Evolutionary conservation across 805 yeast genomes (phyloP).

Genomic region (Wickerhamiella kurtzmanii): DNA sequence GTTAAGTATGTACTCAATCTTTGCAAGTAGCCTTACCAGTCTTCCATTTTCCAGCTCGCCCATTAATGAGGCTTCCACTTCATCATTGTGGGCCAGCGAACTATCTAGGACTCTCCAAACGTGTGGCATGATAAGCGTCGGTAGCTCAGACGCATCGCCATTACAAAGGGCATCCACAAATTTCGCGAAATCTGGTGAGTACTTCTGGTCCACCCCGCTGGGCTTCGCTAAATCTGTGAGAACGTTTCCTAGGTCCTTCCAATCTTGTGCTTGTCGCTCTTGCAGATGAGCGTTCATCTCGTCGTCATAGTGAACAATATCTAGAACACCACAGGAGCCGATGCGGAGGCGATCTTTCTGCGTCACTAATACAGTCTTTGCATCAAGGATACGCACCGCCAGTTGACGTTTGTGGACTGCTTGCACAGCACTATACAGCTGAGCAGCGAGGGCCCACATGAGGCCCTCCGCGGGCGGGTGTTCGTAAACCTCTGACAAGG

Average conservation of each 20-base stretch:
- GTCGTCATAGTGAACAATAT: conserved; percentile 35
- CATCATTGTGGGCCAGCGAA: conserved; percentile 19
- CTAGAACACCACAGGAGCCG: conserved; percentile 57
- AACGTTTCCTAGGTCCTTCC: conserved; percentile 43
- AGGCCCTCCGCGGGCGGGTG: conserved; percentile 37
- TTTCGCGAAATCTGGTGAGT: conserved; percentile 17
- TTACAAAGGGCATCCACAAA: conserved; percentile 15
- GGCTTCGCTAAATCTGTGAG: conserved; percentile 39
- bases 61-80: conserved; percentile 31
- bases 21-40: conserved; percentile 65
- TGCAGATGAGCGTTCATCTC: conserved; percentile 7
- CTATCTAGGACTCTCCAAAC: conserved; percentile 17
- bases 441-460: conserved; percentile 67
- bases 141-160: conserved; percentile 10
- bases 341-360: conserved; percentile 58
- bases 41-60: conserved; percentile 82
- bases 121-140: conserved; percentile 14
- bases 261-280: conserved; percentile 41
- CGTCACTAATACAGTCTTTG: conserved; percentile 61
- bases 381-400: conserved; percentile 45
- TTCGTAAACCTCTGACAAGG: conserved; percentile 54
- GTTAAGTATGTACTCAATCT: conserved; percentile 64
- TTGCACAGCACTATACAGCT: conserved; percentile 56
- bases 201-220: conserved; percentile 1
- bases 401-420: conserved; percentile 53